Percentiles rank a stretch among this genome's conserved stretches.
Conservation (phyloP, 1,284 basidiomycete species). For the Heterobasidion parviporum region DNA sequence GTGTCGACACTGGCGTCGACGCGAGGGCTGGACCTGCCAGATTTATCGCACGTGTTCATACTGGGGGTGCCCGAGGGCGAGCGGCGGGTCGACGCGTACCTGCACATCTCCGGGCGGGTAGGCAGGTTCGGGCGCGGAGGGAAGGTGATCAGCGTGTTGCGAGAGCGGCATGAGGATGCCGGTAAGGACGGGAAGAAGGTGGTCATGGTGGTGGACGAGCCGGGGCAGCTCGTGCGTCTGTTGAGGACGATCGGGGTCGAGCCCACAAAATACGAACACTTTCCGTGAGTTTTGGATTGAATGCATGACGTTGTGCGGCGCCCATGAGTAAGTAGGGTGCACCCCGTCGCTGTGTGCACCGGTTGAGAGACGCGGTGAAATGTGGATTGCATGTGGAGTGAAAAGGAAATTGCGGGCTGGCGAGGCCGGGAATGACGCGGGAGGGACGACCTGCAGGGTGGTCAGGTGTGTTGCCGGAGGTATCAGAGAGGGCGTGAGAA, state of each 20-base stretch:
- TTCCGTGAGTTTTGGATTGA: constrained; percentile 25
- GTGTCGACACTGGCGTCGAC: constrained; percentile 60
- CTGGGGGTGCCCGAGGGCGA: constrained; percentile 47
- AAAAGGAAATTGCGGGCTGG: too few relatives aligned
- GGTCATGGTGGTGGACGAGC: constrained; percentile 26
- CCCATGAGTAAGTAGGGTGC: too few relatives aligned
- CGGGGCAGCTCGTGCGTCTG: constrained; percentile 35
- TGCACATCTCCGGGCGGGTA: constrained; percentile 69
- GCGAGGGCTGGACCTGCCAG: constrained; percentile 65
- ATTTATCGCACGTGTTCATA: constrained; percentile 67
- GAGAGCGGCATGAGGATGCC: constrained; percentile 20
- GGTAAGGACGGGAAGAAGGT: constrained; percentile 19
- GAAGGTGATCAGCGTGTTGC: constrained; percentile 54
- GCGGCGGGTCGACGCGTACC: constrained; percentile 47
- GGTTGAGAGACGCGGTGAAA: too few relatives aligned
- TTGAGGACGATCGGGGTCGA: constrained; percentile 35
- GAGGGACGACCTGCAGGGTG: too few relatives aligned
- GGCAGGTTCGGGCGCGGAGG: constrained; percentile 61
- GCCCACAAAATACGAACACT: constrained; percentile 29
- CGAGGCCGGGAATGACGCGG: too few relatives aligned
- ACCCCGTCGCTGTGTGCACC: too few relatives aligned
- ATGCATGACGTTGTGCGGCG: not conserved
- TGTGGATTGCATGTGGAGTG: too few relatives aligned
- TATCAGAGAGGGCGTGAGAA: too few relatives aligned
- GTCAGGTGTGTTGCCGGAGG: too few relatives aligned